Base-by-base conservation (phyloP, 495 filamentous ascomycete genomes). In the Podospora fimiseda region DNA sequence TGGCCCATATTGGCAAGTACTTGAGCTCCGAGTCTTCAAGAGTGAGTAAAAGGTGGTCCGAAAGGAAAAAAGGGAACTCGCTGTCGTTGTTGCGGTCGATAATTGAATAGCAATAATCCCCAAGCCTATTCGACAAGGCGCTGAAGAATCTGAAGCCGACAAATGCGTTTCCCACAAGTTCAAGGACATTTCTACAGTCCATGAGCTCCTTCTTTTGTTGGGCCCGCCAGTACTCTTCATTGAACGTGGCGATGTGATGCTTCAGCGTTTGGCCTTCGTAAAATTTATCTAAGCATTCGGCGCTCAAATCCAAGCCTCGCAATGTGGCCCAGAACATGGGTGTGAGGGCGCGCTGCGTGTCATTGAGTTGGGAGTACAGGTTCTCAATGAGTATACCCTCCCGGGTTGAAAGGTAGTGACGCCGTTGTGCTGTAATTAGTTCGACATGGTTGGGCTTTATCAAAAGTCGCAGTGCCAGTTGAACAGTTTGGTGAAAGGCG, bases 1-100 rank as follows among this genome's bases (percentile, higher is more conserved):
- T 71, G 14, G 71, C 74, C 72, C 73, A 77, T 2, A 74, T 66
- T 2, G 74, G 74, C 5, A 77, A 62, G 46, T 65, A 75, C 11
- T 66, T 56, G 16, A 73, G 57, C 61, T 75, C 74, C 6, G 63
- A 56, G n/a, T 70, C 61, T 15, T 61, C 56, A 8, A 74, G 56
- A 2, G 39, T 43, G 2, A 74, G 58, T 6, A 68, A 33, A 0
- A 73, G 43, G 43, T 74, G 67, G 14, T 63, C 57, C 0, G 67
- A 62, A 0, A 71, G 54, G 9, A 60, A 60, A 24, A 58, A 60
- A n/a, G 52, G 47, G 15, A 66, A 52, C 20, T 50, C 43, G 18
- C 43, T 36, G 11, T 55, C 50, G 48, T 43, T 19, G 23, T 13
- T 8, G 9, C 39, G 48, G 9, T 42, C n/a, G 14, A 53, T 11